Conservation (phyloP, 2,329 filamentous ascomycete species). For the Monosporascus sp. region DNA sequence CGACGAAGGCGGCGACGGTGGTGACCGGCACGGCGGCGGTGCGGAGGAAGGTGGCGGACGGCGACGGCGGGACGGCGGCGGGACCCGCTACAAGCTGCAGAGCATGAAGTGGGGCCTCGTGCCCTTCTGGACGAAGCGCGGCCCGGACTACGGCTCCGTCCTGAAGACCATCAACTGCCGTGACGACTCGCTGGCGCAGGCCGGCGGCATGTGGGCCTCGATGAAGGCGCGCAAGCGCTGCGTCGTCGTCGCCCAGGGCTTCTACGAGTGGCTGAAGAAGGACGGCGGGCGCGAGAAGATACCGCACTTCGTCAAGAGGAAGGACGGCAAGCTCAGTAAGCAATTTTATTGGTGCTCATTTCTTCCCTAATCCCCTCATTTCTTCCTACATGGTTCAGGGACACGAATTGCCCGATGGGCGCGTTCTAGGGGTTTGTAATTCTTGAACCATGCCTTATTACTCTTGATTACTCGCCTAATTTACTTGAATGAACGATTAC, state of each 20-base stretch:
- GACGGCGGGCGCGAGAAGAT: constrained; percentile 66
- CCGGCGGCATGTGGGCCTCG: constrained; percentile 80
- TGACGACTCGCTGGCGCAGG: constrained; percentile 72
- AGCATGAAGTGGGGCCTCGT: constrained; percentile 95
- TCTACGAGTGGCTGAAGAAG: constrained; percentile 93
- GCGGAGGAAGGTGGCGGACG: not conserved
- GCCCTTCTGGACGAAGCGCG: constrained; percentile 87
- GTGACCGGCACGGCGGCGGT: constrained; percentile 11
- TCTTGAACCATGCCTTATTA: too few relatives aligned
- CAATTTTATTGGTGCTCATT: too few relatives aligned
- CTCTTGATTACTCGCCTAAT: too few relatives aligned
- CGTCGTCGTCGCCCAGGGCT: constrained; percentile 82
- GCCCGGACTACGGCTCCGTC: constrained; percentile 69
- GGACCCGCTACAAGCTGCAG: constrained; percentile 70
- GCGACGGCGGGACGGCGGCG: constrained; percentile 20
- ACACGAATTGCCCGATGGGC: too few relatives aligned
- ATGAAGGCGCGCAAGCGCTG: constrained; percentile 91
- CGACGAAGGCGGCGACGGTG: not conserved
- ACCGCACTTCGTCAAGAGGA: constrained; percentile 77
- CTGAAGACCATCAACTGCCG: constrained; percentile 94
- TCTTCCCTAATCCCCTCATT: too few relatives aligned
- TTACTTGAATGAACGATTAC: too few relatives aligned
- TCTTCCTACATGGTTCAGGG: too few relatives aligned
- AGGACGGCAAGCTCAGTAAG: constrained; percentile 64
- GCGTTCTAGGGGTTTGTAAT: too few relatives aligned